Evolutionary conservation across 164 flowering plant species (phyloP).

Genomic region (Litsea cubeba): DNA sequence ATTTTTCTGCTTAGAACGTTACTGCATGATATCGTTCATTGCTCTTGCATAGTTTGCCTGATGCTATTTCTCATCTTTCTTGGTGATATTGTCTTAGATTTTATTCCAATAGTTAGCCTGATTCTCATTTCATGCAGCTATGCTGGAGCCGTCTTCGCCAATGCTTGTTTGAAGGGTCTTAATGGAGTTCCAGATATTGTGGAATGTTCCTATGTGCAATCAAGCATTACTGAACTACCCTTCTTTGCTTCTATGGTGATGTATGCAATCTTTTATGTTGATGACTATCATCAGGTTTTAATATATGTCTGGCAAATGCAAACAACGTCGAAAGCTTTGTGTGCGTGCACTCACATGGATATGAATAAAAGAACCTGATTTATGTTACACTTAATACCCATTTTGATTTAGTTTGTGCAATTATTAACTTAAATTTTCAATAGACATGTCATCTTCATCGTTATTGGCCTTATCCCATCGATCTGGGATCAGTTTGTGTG

Average conservation of each 20-base stretch:
- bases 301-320: too few species aligned
- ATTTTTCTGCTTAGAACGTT: neutral
- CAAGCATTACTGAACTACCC: conserved; percentile 79
- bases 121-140: conserved; percentile 44
- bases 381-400: too few species aligned
- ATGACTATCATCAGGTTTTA: too few species aligned
- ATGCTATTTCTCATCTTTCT: conserved; percentile 39
- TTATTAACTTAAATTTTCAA: too few species aligned
- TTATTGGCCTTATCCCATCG: too few species aligned
- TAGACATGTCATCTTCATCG: too few species aligned
- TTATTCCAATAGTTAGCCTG: conserved; percentile 5
- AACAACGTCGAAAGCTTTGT: too few species aligned
- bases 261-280: neutral
- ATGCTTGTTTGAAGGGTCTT: conserved; percentile 96
- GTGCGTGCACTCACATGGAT: too few species aligned
- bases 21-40: neutral
- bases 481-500: too few species aligned
- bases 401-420: too few species aligned
- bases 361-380: too few species aligned
- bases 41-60: neutral
- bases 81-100: conserved; percentile 35
- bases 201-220: conserved; percentile 84
- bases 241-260: conserved; percentile 97
- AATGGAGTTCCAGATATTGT: conserved; percentile 95
- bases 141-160: conserved; percentile 94